Evolutionary conservation across 1,284 basidiomycete genomes (phyloP).

Genomic region (Phellopilus nigrolimitatus): DNA sequence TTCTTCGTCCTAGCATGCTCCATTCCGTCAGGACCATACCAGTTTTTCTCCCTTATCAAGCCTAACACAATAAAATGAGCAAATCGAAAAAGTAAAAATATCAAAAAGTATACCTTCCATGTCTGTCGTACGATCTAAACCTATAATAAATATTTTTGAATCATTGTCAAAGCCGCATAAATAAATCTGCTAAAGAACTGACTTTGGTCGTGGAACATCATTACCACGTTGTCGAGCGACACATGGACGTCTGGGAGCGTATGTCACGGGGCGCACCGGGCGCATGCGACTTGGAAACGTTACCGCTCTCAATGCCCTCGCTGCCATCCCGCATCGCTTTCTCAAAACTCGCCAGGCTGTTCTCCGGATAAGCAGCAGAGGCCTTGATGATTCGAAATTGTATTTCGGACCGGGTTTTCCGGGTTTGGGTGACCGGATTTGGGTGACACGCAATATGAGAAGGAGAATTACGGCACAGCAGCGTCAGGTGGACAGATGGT

Average conservation of each 20-base stretch:
- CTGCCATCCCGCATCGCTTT: conserved; percentile 90
- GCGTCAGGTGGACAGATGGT: neutral
- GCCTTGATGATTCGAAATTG: conserved; percentile 45
- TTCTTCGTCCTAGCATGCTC: conserved; percentile 80
- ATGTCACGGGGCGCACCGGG: conserved; percentile 16
- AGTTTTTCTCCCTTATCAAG: conserved; percentile 62
- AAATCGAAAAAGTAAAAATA: conserved; percentile 20
- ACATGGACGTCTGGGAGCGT: conserved; percentile 88
- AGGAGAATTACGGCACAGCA: no score
- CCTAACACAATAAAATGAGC: conserved; percentile 37
- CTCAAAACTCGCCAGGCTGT: conserved; percentile 89
- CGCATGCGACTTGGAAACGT: conserved; percentile 32
- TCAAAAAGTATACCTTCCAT: conserved; percentile 44
- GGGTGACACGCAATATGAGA: no score
- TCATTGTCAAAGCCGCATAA: conserved; percentile 25
- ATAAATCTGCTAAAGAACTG: conserved; percentile 28
- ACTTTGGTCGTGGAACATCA: conserved; percentile 97
- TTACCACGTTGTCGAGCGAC: conserved; percentile 81
- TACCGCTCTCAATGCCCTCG: conserved; percentile 93
- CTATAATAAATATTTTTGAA: conserved; percentile 39
- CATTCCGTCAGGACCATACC: conserved; percentile 74
- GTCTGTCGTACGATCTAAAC: conserved; percentile 63
- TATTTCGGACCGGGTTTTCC: neutral
- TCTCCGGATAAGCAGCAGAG: conserved; percentile 84
- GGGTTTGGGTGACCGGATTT: neutral